Base-by-base conservation (phyloP, 352 stramenopile species). In the Pythium monospermum region DNA sequence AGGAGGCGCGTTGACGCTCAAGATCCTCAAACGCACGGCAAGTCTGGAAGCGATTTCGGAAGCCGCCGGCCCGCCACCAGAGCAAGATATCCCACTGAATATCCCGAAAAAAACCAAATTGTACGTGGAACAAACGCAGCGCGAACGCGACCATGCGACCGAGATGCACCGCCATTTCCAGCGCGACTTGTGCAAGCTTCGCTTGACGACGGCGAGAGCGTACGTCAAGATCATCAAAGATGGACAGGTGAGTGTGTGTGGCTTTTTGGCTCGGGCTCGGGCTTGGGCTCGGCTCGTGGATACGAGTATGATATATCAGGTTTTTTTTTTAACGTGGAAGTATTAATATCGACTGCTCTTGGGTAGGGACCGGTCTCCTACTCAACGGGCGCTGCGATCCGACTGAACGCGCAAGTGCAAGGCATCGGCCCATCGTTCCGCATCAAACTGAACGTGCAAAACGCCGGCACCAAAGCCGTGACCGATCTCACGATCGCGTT, bases 21-120 rank as follows among this genome's bases (percentile, higher is more conserved):
- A 94, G 61, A 96, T 97, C 26, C 79, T 97, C 35, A 87, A 94
- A 49, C 81, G 87, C 15, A 94, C 77, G 18, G 84, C 85, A 15
- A 90, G 72, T 40, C 57, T 96, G 15, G 81, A 92, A 37, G 64
- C 77, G 5, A 85, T 84, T 26, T 86, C 76, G 4, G 81, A 88
- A 26, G 73, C 76, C 5, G 64, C 76, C 22, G 86, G 85, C 0
- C 84, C 84, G 19, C 86, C 86, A 1, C 76, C 85, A 18, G 88
- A 97, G 64, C 87, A 97, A 81, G 89, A 97, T 38, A 94, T 96
- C 21, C 87, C 87, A 4, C 72, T 97, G 18, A 90, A 95, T 33
- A 90, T 97, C 25, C 89, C 89, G 0, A 96, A 96, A 68, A 97
- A 97, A 46, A 97, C 90, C n/a, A 95, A 94, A 30, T 57, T 97